Base-by-base conservation (phyloP, 1,284 basidiomycete species). In the Trametes sp. region DNA sequence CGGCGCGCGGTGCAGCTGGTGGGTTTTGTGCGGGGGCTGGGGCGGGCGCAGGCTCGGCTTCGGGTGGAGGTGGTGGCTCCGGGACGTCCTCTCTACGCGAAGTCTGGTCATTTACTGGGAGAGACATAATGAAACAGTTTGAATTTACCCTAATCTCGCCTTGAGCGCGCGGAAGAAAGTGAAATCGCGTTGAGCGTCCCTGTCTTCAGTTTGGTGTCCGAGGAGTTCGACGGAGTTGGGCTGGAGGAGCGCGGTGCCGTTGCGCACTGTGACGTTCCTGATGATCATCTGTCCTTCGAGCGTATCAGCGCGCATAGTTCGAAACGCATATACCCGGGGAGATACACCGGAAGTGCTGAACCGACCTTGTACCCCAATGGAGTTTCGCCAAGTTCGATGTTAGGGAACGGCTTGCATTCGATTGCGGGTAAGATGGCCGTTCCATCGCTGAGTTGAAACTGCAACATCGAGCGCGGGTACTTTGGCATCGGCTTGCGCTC, bases 321-420 rank as follows among this genome's bases (percentile, higher is more conserved):
- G 14, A 19, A 42, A 14, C 10, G n/a, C 24, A 28, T 28, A n/a
- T 1, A 14, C 9, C 3, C 21, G 28, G 19, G 54, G 16, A 46
- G 33, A 2, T 59, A 26, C 29, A 23, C n/a, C 33, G 56, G 38
- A 59, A 14, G 24, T 24, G 11, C 5, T 38, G 24, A 31, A 54
- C 80, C 59, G 57, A 90, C 92, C 80, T 94, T 94, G 72, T 78
- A 90, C 2, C 92, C 92, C 24, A 93, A 77, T 0, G 83, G 84
- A 1, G 91, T 93, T 13, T 81, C 82, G 11, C 87, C 89, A 2
- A 94, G 81, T 52, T 82, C 80, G 19, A 94, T 66, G 49, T 86
- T 78, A 5, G 85, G 83, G 35, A 94, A 70, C 11, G 77, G 75
- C 48, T 82, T 82, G 66, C 86, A 90, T 70, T 94, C 92, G 63